A percentile compares a stretch with the other conserved stretches of the same genome.
Conservation (phyloP, 139 green algal genomes). For the Tetradesmus obliquus region DNA sequence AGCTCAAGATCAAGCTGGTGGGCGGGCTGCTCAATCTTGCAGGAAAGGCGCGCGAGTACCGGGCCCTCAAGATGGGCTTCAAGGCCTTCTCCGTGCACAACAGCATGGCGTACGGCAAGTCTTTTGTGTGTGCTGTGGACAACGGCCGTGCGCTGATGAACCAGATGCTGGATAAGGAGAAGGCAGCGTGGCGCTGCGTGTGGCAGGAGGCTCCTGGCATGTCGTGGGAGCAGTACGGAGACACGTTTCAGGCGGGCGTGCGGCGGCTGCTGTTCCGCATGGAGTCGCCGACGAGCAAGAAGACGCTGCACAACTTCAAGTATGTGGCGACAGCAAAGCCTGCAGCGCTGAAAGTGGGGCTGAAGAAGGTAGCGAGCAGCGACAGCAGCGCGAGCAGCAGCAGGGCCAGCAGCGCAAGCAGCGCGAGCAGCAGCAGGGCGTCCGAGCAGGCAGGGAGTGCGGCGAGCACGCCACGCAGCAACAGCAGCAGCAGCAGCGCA, state of each 20-base stretch:
- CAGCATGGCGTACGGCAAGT: conserved; percentile 40
- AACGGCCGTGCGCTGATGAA: conserved; percentile 1
- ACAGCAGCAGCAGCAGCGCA: neutral
- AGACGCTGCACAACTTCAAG: conserved; percentile 17
- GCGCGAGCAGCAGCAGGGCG: neutral
- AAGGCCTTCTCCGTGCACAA: conserved; percentile 39
- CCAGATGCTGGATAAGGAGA: conserved; percentile 22
- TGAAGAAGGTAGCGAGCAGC: neutral
- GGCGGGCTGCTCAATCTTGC: conserved; percentile 9
- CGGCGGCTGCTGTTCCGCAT: conserved; percentile 20
- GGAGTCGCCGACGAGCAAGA: neutral
- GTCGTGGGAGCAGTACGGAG: neutral
- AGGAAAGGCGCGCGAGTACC: conserved; percentile 22
- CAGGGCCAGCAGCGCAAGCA: neutral
- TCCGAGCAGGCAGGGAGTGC: neutral
- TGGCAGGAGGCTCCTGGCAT: neutral
- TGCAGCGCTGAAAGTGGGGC: neutral
- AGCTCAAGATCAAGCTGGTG: conserved; percentile 37
- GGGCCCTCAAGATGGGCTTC: conserved; percentile 28
- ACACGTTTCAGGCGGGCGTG: conserved; percentile 26
- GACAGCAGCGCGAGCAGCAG: neutral
- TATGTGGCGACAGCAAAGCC: neutral
- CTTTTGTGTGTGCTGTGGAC: conserved; percentile 20
- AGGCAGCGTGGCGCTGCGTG: neutral
- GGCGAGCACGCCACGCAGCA: neutral